Evolutionary conservation across 2,329 filamentous ascomycete genomes (phyloP), one percentile per base, ranked within the genome.

Genomic region (Botrytis cinerea): DNA sequence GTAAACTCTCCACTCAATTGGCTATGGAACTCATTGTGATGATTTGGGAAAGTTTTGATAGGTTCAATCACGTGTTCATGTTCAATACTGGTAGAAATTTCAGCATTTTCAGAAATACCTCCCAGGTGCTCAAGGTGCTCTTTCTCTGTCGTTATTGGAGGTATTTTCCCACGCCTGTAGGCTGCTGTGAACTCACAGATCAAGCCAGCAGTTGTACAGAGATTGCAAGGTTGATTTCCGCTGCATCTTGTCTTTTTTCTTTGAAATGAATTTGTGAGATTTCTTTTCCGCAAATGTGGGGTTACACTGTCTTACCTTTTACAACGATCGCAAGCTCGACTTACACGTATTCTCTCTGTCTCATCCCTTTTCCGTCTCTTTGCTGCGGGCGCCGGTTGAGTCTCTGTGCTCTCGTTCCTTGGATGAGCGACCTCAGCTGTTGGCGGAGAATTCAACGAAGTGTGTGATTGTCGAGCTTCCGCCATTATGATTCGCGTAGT

Each of bases 131-230:
- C 28, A 10, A 22, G 32, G 9, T 62, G 32, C 22, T 61, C 35
- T 45, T 66, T 57, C 25, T 66, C 35, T 12, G 28, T 35, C 40
- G 70, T 32, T 14, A 85, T 80, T 45, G 82, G 81, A 12, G 85
- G 84, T 48, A 84, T 74, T 75, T 84, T 80, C 7, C 85, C 85
- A 74, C 86, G 80, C 28, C 83, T 84, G 76, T 88, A 88, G 0
- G 83, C 82, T 32, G 86, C 85, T 38, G 84, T 84, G 75, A 86
- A 88, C 28, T 85, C 84, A 79, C 86, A 88, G 22, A 32, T 67
- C 28, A 54, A 64, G 9, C 46, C 46, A 43, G 70, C 61, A 54
- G 60, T 45, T 22, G n/a, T 76, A 74, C 84, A 85, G 1, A 82
- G 77, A 18, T 77, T 75, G 72, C 84, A 85, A 4, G 83, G 84